Base-by-base conservation (phyloP, 805 yeast genomes). In the Candida insectorum region DNA sequence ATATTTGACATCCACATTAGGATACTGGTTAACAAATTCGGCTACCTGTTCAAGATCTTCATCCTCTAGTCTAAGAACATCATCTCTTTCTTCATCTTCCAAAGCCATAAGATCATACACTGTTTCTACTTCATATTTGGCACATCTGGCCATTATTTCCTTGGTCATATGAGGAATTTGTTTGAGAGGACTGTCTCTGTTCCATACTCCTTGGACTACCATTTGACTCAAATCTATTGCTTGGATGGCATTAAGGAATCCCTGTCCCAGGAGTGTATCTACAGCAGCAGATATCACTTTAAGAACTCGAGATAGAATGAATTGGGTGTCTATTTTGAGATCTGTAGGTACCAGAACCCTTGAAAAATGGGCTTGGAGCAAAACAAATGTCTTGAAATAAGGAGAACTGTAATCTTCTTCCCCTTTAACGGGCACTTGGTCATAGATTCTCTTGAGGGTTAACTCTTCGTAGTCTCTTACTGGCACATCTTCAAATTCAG, bases 211-310 rank as follows among this genome's bases (percentile, higher is more conserved):
- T 54, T 91, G 97, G 1, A 82, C 76, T 5, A 86, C 59, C 94
- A 87, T 85, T 52, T 93, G 98, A 2, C 84, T 73, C 32, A 88
- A 52, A 52, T 93, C 97, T 85, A 93, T 85, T 0, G 86, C 91
- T 28, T 73, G 70, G 44, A 86, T 69, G 0, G 95, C 88, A 53
- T 79, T 83, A 48, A 89, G 59, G 44, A 73, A 66, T 0, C 97
- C 96, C 39, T 87, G 87, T 44, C 86, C 75, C 0, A 95, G 79
- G 24, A 88, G 60, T 1, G 81, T 60, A 54, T 93, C 97, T 13
- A 85, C 79, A 29, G 78, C 62, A 0, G 91, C 85, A 44, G 79
- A 70, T 6, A 85, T 57, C 14, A 88, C 49, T 3, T 63, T 65
- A 29, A 81, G 39, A 0, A 75, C 56, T 27, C 59, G 69, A 14